A percentile compares a stretch with the other conserved stretches of the same genome.
These are phyloP conservation scores for Austroboletus novae-zelandiae DNA, from an alignment of 1,284 basidiomycete species.

Conservation along the genomic window DNA sequence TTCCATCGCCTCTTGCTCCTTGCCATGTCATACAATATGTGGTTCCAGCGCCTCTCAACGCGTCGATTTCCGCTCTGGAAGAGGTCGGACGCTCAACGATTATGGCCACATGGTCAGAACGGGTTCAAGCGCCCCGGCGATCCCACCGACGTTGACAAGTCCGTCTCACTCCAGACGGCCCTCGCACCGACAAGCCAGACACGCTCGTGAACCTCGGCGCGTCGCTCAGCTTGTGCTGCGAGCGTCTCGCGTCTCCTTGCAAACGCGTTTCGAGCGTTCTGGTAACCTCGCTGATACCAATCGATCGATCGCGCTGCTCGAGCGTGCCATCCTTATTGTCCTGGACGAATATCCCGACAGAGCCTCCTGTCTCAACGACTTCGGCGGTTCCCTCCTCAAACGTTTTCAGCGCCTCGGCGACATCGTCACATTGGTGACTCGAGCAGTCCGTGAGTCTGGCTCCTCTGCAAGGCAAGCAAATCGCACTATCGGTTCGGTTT, in stretches of 20 bases:
- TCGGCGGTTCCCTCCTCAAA: background rate
- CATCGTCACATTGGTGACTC: background rate
- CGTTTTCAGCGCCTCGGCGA: background rate
- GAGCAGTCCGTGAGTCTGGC: background rate
- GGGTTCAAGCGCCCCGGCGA: background rate
- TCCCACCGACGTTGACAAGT: background rate
- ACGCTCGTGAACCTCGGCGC: background rate
- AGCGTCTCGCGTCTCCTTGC: too few relatives aligned
- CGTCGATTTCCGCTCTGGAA: background rate
- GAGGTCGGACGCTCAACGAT: background rate
- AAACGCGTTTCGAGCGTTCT: too few relatives aligned
- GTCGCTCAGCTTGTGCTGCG: background rate
- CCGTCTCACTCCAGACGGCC: slow-evolving; percentile 1
- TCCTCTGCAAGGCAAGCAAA: background rate
- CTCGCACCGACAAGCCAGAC: background rate
- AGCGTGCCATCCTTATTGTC: background rate
- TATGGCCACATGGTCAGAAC: background rate
- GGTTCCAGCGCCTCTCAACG: background rate
- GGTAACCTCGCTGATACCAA: too few relatives aligned
- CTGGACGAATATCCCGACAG: background rate
- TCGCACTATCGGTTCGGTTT: background rate
- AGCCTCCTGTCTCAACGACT: background rate
- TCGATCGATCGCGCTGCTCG: too few relatives aligned
- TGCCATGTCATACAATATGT: background rate
- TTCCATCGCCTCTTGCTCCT: background rate